phyloP scores from a whole-genome alignment of 139 green algal genomes.

The Medakamo hakoo region DNA sequence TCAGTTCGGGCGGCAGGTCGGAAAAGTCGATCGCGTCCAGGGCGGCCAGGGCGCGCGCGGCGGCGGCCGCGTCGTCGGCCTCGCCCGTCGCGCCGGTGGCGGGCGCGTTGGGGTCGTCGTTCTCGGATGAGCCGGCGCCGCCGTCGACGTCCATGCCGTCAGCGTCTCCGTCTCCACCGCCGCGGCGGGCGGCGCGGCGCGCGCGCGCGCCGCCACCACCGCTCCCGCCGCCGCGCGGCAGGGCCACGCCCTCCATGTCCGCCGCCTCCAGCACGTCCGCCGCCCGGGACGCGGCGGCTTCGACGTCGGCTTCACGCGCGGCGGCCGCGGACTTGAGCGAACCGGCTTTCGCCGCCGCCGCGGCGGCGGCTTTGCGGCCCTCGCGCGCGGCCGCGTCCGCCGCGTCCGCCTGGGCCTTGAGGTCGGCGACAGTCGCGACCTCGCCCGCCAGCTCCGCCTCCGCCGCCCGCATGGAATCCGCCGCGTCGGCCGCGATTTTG shows the following conservation, averaged over 20 bases:
- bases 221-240: not conserved
- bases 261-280: slow-evolving; percentile 22
- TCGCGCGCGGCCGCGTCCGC: slow-evolving; percentile 4
- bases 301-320: slow-evolving; percentile 10
- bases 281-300: slow-evolving; percentile 8
- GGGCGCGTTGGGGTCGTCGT: no score
- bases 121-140: no score
- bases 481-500: not conserved
- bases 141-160: slow-evolving; percentile 16
- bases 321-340: slow-evolving; percentile 2
- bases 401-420: slow-evolving; percentile 14
- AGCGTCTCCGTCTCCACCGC: no score
- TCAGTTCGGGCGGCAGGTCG: slow-evolving; percentile 14
- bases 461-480: not conserved
- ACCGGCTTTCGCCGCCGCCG: not conserved
- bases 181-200: no score
- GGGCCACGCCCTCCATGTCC: slow-evolving; percentile 21
- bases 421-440: slow-evolving; percentile 2
- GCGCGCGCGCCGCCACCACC: slow-evolving; percentile 1
- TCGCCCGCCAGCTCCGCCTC: slow-evolving; percentile 14
- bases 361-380: not conserved
- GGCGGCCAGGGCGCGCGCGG: no score
- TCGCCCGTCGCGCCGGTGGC: no score
- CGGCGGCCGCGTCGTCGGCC: no score
- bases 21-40: slow-evolving; percentile 17